phyloP scores from a whole-genome alignment of 345 rosid genomes.

The Boechera divaricarpa region DNA sequence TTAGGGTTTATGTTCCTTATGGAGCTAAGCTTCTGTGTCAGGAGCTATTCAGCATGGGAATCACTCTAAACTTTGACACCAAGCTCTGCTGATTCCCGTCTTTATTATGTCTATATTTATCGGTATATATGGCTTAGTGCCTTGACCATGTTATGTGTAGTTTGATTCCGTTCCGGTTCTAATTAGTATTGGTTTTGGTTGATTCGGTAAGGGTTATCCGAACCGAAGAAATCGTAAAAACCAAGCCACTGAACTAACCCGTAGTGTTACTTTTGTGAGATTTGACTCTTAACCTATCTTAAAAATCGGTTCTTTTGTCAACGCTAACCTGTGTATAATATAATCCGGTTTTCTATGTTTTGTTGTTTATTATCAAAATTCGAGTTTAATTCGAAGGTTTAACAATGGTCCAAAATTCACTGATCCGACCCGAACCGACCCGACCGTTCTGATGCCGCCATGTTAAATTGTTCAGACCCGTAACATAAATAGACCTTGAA shows the following conservation, averaged over 20 bases:
- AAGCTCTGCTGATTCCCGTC: conserved; percentile 49
- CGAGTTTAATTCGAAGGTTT: neutral
- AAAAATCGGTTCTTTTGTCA: conserved; percentile 7
- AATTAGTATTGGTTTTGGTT: conserved; percentile 7
- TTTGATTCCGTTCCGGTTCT: conserved; percentile 3
- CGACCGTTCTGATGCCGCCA: conserved; percentile 26
- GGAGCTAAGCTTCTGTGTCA: conserved; percentile 81
- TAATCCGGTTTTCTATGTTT: neutral
- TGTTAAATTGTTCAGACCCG: conserved; percentile 10
- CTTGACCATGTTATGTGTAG: conserved; percentile 16
- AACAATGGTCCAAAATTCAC: no score
- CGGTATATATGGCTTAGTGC: neutral
- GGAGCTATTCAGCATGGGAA: conserved; percentile 91
- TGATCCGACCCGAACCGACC: neutral
- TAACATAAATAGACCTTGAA: neutral
- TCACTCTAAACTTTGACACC: conserved; percentile 67
- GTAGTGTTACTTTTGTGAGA: neutral
- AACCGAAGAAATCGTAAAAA: conserved; percentile 11
- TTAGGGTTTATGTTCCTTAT: conserved; percentile 69
- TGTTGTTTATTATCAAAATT: neutral
- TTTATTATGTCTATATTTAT: conserved; percentile 2
- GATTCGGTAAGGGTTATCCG: conserved; percentile 1
- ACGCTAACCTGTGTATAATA: neutral
- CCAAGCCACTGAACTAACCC: conserved; percentile 5
- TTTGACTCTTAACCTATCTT: conserved; percentile 9